These are phyloP conservation scores for Ceratocystis destructans DNA, from an alignment of 2,329 filamentous ascomycete species.

Conservation along the genomic window DNA sequence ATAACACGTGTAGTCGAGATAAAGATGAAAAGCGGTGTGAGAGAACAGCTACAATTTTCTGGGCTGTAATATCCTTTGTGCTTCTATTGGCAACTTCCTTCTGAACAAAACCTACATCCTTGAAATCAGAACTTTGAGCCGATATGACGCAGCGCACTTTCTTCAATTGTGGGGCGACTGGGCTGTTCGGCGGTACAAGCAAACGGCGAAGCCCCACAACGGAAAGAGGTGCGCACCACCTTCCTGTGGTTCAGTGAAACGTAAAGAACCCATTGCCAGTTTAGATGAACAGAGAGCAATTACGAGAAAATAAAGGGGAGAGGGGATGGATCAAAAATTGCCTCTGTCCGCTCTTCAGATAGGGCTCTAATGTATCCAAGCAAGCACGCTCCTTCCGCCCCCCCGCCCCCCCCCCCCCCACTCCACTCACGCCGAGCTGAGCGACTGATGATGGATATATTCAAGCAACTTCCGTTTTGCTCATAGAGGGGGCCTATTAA, in stretches of 20 bases:
- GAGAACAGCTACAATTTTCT: too few relatives aligned
- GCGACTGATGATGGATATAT: too few relatives aligned
- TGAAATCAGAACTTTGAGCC: conserved; percentile 6
- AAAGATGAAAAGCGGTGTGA: not conserved
- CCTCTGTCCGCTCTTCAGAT: not conserved
- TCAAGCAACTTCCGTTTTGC: not conserved
- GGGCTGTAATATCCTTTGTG: too few relatives aligned
- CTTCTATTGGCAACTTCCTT: not conserved
- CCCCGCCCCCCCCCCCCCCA: not conserved
- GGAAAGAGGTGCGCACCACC: not conserved
- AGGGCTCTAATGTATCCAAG: not conserved
- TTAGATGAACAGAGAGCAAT: not conserved
- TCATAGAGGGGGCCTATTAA: not conserved
- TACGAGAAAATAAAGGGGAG: not conserved
- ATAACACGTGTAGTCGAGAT: not conserved
- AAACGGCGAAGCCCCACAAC: not conserved
- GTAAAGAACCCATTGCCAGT: not conserved
- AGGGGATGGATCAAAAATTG: not conserved
- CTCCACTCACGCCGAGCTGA: not conserved
- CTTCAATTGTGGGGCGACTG: not conserved
- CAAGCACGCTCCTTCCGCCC: not conserved
- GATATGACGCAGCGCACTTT: conserved; percentile 1
- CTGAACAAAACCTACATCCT: not conserved
- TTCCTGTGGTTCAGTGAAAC: not conserved
- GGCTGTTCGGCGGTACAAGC: not conserved